Base-by-base conservation (phyloP, 169 alveolate genomes). In the Theileria orientalis region DNA sequence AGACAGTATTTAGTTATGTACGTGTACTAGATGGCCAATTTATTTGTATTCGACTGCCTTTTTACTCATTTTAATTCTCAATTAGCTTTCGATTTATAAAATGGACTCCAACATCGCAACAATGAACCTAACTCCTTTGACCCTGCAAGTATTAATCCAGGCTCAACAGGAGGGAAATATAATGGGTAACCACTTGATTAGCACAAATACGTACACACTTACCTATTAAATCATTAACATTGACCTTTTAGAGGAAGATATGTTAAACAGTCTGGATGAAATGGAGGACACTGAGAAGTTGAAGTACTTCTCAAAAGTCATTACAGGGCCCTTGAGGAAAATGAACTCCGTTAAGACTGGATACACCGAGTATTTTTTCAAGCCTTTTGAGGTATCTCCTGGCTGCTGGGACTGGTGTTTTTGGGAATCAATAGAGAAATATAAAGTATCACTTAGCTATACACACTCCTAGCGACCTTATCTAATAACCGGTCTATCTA, bases 381-480 rank as follows among this genome's bases (percentile, higher is more conserved):
- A 64, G 25, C 85, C 89, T 1, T 59, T 82, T 44, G 89, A 82
- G 42, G 52, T 82, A 68, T 73, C 89, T 21, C 25, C 69, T 0
- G 85, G 85, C 64, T 84, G 83, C 76, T 87, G 93, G 93, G 92
- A 80, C 47, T 87, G 93, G 93, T 79, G 91, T 46, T 73, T 56
- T 40, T 87, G 93, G 93, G 29, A 78, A 47, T 66, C 70, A 30
- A 76, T 70, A 42, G 91, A 85, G 0, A 85, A 82, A 33, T 87
- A 80, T 61, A 56, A 80, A 16, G 91, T 85, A 51, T 29, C 77
- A 60, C 11, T 9, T 0, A n/a, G 19, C 35, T 19, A 5, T 9
- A 7, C 9, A 51, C 30, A 25, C 40, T 6, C 30, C 61, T 23
- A 9, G 35, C 5, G 16, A 37, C n/a, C n/a, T n/a, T n/a, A n/a